phyloP scores from a whole-genome alignment of 768 basidiomycete genomes.

The Hemileccinum rubropunctum region DNA sequence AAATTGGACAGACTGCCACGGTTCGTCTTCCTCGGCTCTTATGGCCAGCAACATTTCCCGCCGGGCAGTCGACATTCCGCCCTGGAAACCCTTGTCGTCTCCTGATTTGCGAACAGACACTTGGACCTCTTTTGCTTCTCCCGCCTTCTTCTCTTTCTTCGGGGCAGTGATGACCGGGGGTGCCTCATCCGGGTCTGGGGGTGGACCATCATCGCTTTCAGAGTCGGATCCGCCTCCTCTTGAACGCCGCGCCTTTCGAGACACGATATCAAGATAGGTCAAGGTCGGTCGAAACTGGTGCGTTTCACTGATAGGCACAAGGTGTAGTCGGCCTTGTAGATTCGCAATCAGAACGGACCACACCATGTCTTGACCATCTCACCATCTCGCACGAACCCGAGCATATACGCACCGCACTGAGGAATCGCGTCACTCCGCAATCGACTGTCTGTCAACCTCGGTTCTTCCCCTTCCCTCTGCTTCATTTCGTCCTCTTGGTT shows the following conservation, averaged over 20 bases:
- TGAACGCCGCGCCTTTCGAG: constrained; percentile 57
- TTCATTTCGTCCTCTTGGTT: constrained; percentile 58
- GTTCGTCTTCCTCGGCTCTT: constrained; percentile 73
- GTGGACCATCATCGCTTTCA: constrained; percentile 77
- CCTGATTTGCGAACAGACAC: constrained; percentile 64
- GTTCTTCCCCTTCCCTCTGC: constrained; percentile 50
- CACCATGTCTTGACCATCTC: constrained; percentile 17
- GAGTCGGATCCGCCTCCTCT: constrained; percentile 52
- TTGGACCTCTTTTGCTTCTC: constrained; percentile 74
- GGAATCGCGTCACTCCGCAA: constrained; percentile 70
- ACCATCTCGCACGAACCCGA: constrained; percentile 79
- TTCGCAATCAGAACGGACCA: constrained; percentile 8
- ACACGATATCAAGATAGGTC: constrained; percentile 74
- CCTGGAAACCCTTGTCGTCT: constrained; percentile 63
- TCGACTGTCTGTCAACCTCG: constrained; percentile 66
- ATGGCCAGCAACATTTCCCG: constrained; percentile 78
- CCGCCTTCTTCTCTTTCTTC: constrained; percentile 59
- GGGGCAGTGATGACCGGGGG: constrained; percentile 36
- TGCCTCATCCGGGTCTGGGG: constrained; percentile 75
- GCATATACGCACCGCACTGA: constrained; percentile 63
- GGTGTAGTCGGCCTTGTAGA: constrained; percentile 60
- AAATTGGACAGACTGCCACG: constrained; percentile 69
- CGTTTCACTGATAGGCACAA: constrained; percentile 74
- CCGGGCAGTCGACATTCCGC: constrained; percentile 65
- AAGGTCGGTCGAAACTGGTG: constrained; percentile 83